A percentile compares a stretch with the other conserved stretches of the same genome.
phyloP scores from a whole-genome alignment of 139 green algal genomes.

The Volvox reticuliferus region DNA sequence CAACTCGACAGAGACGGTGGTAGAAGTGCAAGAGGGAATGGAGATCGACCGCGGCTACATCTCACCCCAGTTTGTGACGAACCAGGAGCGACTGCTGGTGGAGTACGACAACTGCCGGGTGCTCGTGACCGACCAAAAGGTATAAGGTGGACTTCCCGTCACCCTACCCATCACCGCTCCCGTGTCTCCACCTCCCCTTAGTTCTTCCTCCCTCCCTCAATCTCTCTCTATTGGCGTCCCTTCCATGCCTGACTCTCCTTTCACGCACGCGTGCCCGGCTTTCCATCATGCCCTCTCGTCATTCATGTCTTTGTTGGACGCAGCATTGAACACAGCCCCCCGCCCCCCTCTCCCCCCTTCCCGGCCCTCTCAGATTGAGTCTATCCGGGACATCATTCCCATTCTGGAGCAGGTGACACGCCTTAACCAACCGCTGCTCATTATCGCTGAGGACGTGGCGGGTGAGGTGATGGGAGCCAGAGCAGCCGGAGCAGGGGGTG shows the following conservation, averaged over 20 bases:
- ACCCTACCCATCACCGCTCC: too few relatives aligned
- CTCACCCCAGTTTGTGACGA: constrained; percentile 97
- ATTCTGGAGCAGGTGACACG: constrained; percentile 88
- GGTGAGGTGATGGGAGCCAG: constrained; percentile 39
- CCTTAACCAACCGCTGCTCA: constrained; percentile 89
- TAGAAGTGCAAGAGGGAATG: constrained; percentile 94
- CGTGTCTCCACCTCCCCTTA: too few relatives aligned
- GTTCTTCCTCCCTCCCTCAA: too few relatives aligned
- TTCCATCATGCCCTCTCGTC: too few relatives aligned
- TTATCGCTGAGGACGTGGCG: constrained; percentile 97
- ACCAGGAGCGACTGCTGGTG: constrained; percentile 90
- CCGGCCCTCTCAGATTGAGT: constrained; percentile 64
- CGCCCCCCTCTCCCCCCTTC: neutral
- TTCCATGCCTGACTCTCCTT: too few relatives aligned
- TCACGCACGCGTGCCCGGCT: too few relatives aligned
- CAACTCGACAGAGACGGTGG: constrained; percentile 73
- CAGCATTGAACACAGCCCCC: too few relatives aligned
- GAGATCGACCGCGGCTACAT: constrained; percentile 98
- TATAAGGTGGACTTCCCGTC: neutral
- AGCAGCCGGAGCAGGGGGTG: too few relatives aligned
- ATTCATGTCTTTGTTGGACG: too few relatives aligned
- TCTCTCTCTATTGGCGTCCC: too few relatives aligned
- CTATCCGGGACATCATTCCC: constrained; percentile 81
- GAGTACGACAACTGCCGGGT: constrained; percentile 95
- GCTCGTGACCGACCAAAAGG: constrained; percentile 97